These are phyloP conservation scores for Cladosporium sp. DNA, from an alignment of 2,329 filamentous ascomycete species.

Conservation along the genomic window DNA sequence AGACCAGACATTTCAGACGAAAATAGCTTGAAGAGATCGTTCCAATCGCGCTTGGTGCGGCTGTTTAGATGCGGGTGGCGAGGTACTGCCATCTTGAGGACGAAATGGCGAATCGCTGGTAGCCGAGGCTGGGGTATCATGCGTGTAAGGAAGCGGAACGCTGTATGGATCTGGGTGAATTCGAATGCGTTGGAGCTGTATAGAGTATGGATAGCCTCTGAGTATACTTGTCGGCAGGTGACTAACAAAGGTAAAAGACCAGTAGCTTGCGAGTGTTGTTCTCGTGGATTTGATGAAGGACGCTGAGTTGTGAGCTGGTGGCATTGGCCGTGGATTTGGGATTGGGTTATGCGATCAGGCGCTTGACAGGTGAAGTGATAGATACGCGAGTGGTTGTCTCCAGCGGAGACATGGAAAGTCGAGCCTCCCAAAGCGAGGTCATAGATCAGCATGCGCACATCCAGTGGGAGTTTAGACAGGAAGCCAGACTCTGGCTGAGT, in stretches of 20 bases:
- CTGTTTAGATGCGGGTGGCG: slow-evolving; percentile 34
- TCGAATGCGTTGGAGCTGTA: slow-evolving; percentile 37
- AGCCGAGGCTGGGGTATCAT: slow-evolving; percentile 34
- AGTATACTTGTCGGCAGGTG: slow-evolving; percentile 35
- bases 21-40: slow-evolving; percentile 35
- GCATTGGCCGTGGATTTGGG: slow-evolving; percentile 27
- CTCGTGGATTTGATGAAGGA: slow-evolving; percentile 25
- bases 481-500: slow-evolving; percentile 30
- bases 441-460: slow-evolving; percentile 37
- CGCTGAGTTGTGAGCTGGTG: slow-evolving; percentile 25
- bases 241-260: slow-evolving; percentile 33
- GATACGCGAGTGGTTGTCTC: slow-evolving; percentile 26
- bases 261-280: slow-evolving; percentile 25
- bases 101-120: slow-evolving; percentile 31
- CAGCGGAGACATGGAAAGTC: slow-evolving; percentile 32
- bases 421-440: slow-evolving; percentile 34
- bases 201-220: slow-evolving; percentile 33
- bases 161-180: slow-evolving; percentile 35
- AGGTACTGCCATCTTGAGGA: slow-evolving; percentile 34
- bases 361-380: slow-evolving; percentile 30
- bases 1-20: slow-evolving; percentile 32
- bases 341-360: slow-evolving; percentile 28
- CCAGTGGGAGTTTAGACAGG: slow-evolving; percentile 33
- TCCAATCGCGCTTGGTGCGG: slow-evolving; percentile 34
- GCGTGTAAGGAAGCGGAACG: slow-evolving; percentile 34